These are phyloP conservation scores for Gymnopilus dilepis DNA, from an alignment of 768 basidiomycete species.

Conservation along the genomic window DNA sequence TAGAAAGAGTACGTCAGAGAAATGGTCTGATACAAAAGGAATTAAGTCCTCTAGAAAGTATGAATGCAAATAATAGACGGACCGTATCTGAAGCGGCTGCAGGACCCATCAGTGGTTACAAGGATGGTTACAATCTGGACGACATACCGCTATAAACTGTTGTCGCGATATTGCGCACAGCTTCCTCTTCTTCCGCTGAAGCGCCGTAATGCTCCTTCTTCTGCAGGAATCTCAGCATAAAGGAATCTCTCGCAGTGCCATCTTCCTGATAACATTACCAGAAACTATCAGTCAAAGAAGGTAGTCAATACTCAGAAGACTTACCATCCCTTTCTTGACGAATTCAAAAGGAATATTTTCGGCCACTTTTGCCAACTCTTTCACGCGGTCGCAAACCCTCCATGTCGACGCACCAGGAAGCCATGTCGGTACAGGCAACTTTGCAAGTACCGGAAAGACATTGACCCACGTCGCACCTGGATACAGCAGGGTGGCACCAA, in stretches of 20 bases:
- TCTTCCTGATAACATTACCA: not conserved
- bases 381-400: conserved; percentile 6
- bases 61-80: not conserved
- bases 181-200: conserved; percentile 10
- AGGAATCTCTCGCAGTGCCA: conserved; percentile 12
- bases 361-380: not conserved
- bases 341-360: conserved; percentile 11
- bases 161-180: conserved; percentile 10
- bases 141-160: conserved; percentile 18
- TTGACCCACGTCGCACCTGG: conserved; percentile 18
- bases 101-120: not conserved
- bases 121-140: not conserved
- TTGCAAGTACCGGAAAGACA: conserved; percentile 17
- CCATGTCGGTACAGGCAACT: conserved; percentile 13
- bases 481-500: conserved; percentile 8
- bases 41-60: too few relatives aligned
- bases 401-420: conserved; percentile 15
- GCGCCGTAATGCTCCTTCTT: not conserved
- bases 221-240: conserved; percentile 14
- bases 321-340: conserved; percentile 9
- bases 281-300: not conserved
- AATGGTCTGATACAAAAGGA: not conserved
- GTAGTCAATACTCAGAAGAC: not conserved
- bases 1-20: conserved; percentile 25
- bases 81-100: conserved; percentile 18